phyloP scores from a whole-genome alignment of 2,329 filamentous ascomycete genomes.

The Pleomassaria siparia region DNA sequence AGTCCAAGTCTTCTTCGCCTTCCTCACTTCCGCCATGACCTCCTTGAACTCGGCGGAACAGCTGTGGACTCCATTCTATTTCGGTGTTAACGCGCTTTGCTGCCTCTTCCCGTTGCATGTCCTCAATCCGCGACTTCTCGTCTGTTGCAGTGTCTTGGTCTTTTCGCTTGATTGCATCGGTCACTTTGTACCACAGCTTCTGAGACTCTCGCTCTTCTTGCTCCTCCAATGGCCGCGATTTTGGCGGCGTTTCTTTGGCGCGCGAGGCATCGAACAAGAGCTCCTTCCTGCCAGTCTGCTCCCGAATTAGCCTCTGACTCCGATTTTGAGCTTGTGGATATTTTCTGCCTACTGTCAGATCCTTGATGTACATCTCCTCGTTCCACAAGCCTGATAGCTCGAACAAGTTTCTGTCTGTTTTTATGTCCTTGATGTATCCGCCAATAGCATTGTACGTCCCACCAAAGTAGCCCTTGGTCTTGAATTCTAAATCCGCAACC shows the following conservation, averaged over 20 bases:
- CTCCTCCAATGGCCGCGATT: constrained; percentile 75
- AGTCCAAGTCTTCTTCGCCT: constrained; percentile 87
- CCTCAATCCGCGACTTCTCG: constrained; percentile 95
- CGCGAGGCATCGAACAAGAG: constrained; percentile 84
- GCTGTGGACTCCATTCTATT: constrained; percentile 81
- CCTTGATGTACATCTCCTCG: constrained; percentile 90
- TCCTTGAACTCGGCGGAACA: constrained; percentile 76
- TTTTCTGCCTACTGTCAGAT: constrained; percentile 63
- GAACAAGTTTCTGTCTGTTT: constrained; percentile 82
- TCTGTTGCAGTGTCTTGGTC: constrained; percentile 90
- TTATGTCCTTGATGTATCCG: constrained; percentile 84
- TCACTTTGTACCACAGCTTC: constrained; percentile 79
- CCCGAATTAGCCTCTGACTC: constrained; percentile 1
- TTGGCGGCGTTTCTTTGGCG: constrained; percentile 74
- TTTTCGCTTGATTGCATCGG: constrained; percentile 75
- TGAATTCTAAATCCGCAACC: constrained; percentile 92
- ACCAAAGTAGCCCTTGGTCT: constrained; percentile 95
- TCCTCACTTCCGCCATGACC: constrained; percentile 72
- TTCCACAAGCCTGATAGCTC: constrained; percentile 91
- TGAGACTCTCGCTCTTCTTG: constrained; percentile 91
- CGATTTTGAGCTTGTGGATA: not conserved
- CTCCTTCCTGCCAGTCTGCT: constrained; percentile 82
- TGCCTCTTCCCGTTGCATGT: constrained; percentile 86
- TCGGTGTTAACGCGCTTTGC: constrained; percentile 75
- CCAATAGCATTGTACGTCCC: constrained; percentile 97